phyloP scores from a whole-genome alignment of 2,329 filamentous ascomycete species.

The Myrmaecium sp. region DNA sequence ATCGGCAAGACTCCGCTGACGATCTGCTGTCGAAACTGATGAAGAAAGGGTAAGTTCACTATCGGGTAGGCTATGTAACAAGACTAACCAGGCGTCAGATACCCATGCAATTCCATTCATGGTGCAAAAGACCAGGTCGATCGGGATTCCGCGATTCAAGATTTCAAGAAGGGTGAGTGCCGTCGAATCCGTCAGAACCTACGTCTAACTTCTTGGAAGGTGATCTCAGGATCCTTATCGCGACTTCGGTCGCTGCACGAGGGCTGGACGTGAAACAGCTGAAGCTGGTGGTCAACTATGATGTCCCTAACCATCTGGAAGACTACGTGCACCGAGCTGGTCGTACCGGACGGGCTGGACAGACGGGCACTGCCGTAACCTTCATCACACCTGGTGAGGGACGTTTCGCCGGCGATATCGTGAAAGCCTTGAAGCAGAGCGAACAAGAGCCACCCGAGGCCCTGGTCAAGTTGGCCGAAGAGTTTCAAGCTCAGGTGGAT shows the following conservation, averaged over 20 bases:
- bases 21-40: constrained; percentile 60
- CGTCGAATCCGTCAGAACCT: too few species aligned
- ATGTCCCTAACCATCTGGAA: constrained; percentile 84
- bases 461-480: constrained; percentile 41
- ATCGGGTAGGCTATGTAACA: too few species aligned
- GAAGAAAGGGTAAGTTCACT: too few species aligned
- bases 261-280: constrained; percentile 92
- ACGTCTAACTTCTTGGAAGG: too few species aligned
- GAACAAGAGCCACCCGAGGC: constrained; percentile 64
- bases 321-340: constrained; percentile 93
- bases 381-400: constrained; percentile 88
- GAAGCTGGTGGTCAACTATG: constrained; percentile 90
- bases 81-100: too few species aligned
- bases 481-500: constrained; percentile 81
- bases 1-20: constrained; percentile 80
- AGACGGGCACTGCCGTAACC: constrained; percentile 86
- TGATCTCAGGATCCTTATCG: constrained; percentile 74
- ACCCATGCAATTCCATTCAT: constrained; percentile 85
- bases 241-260: constrained; percentile 87
- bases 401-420: constrained; percentile 73
- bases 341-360: constrained; percentile 84
- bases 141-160: constrained; percentile 76
- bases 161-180: constrained; percentile 91
- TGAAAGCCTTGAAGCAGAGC: constrained; percentile 84
- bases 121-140: constrained; percentile 89